phyloP scores from a whole-genome alignment of 2,329 filamentous ascomycete genomes.

The Calonectria henricotiae region DNA sequence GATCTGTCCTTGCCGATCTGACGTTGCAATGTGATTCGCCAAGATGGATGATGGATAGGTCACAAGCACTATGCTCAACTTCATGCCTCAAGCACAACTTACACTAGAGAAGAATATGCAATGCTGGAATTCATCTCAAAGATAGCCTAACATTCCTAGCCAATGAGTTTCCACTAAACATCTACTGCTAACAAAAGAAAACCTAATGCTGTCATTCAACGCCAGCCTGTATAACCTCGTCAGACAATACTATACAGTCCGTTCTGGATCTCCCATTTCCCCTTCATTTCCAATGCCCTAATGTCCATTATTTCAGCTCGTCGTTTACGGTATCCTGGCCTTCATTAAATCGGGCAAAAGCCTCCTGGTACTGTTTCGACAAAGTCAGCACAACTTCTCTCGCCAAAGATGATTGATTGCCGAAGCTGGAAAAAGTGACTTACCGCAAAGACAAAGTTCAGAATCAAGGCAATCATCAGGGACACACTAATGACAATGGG shows the following conservation, averaged over 20 bases:
- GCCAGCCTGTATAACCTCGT: conserved; percentile 34
- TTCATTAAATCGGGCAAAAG: conserved; percentile 53
- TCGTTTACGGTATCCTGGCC: conserved; percentile 46
- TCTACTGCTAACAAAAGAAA: conserved; percentile 30
- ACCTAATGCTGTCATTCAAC: conserved; percentile 43
- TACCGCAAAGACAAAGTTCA: conserved; percentile 94
- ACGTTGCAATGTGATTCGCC: neutral
- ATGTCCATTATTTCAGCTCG: conserved; percentile 54
- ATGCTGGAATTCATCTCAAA: conserved; percentile 24
- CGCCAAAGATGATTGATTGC: neutral
- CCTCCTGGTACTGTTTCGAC: conserved; percentile 54
- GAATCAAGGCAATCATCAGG: conserved; percentile 81
- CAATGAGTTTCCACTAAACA: conserved; percentile 2
- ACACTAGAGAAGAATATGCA: neutral
- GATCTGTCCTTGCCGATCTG: neutral
- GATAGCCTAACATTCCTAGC: conserved; percentile 12
- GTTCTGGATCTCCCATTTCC: conserved; percentile 22
- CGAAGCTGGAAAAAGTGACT: conserved; percentile 47
- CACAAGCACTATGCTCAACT: neutral
- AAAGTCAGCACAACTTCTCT: conserved; percentile 37
- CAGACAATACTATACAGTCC: conserved; percentile 36
- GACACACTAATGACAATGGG: conserved; percentile 88
- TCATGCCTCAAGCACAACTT: neutral
- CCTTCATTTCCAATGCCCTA: neutral
- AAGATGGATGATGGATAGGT: too few relatives aligned